Evolutionary conservation across 2,329 filamentous ascomycete genomes (phyloP).

Genomic region (Westerdykella sp.): DNA sequence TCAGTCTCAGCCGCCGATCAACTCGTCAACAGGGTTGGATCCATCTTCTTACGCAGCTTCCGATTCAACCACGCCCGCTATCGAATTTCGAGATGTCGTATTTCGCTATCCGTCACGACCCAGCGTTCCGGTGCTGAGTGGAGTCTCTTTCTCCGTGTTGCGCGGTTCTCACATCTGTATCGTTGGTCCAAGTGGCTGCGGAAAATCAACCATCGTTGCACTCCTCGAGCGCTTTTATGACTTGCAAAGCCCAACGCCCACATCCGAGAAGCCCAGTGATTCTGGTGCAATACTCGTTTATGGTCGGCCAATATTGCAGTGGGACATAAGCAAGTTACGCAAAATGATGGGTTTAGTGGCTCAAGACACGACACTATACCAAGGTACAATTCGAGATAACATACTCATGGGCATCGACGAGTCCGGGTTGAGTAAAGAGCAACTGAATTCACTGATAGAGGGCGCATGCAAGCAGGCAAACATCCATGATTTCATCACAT

Average conservation of each 20-base stretch:
- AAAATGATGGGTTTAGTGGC: slow-evolving; percentile 75
- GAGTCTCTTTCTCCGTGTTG: slow-evolving; percentile 65
- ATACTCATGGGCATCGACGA: slow-evolving; percentile 62
- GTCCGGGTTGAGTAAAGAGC: slow-evolving; percentile 52
- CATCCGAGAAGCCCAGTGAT: slow-evolving; percentile 63
- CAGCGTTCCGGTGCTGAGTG: slow-evolving; percentile 78
- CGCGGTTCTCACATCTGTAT: slow-evolving; percentile 76
- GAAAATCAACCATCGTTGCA: slow-evolving; percentile 85
- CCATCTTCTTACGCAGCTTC: too few relatives aligned
- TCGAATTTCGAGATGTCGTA: slow-evolving; percentile 90
- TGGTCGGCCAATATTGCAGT: slow-evolving; percentile 53
- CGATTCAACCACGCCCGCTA: background rate
- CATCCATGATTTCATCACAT: slow-evolving; percentile 16
- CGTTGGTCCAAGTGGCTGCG: slow-evolving; percentile 83
- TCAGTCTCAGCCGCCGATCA: too few relatives aligned
- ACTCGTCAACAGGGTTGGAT: too few relatives aligned
- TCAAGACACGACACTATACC: slow-evolving; percentile 87
- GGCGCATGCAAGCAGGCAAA: slow-evolving; percentile 63
- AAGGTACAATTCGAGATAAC: slow-evolving; percentile 82
- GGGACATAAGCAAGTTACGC: slow-evolving; percentile 70
- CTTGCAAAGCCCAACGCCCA: slow-evolving; percentile 45
- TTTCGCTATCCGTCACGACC: slow-evolving; percentile 86
- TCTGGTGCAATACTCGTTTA: slow-evolving; percentile 77
- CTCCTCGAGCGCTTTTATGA: slow-evolving; percentile 91
- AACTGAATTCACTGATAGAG: slow-evolving; percentile 50